Evolutionary conservation across 345 rosid genomes (phyloP).

Genomic region (Lumnitzera racemosa): DNA sequence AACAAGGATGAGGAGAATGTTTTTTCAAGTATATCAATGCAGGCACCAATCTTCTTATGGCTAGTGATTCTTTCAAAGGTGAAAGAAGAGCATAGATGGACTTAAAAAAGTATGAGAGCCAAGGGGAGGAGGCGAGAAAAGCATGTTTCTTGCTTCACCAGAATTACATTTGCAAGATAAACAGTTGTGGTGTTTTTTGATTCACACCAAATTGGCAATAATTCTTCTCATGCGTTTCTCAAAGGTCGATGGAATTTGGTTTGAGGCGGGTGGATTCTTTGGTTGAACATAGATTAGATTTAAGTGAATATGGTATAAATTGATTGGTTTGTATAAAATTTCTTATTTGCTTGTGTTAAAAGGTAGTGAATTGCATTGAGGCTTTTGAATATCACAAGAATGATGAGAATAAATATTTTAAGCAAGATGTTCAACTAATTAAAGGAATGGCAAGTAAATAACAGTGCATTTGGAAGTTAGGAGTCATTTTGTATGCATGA

Average conservation of each 20-base stretch:
- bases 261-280: slow-evolving; percentile 31
- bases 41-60: no score
- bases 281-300: slow-evolving; percentile 15
- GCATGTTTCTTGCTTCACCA: slow-evolving; percentile 28
- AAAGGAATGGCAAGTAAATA: no score
- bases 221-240: background rate
- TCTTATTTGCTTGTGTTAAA: slow-evolving; percentile 18
- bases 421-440: slow-evolving; percentile 4
- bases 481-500: no score
- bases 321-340: slow-evolving; percentile 10
- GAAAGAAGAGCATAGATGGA: slow-evolving; percentile 6
- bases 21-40: no score
- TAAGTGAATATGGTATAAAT: slow-evolving; percentile 3
- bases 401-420: slow-evolving; percentile 25
- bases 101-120: slow-evolving; percentile 20
- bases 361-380: slow-evolving; percentile 24
- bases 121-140: slow-evolving; percentile 27
- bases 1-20: background rate
- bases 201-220: no score
- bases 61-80: no score
- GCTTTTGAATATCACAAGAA: slow-evolving; percentile 24
- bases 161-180: slow-evolving; percentile 28
- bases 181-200: slow-evolving; percentile 1
- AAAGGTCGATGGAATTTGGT: slow-evolving; percentile 29
- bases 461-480: no score